phyloP scores from a whole-genome alignment of 495 filamentous ascomycete genomes.

The Penicillium coffeae region DNA sequence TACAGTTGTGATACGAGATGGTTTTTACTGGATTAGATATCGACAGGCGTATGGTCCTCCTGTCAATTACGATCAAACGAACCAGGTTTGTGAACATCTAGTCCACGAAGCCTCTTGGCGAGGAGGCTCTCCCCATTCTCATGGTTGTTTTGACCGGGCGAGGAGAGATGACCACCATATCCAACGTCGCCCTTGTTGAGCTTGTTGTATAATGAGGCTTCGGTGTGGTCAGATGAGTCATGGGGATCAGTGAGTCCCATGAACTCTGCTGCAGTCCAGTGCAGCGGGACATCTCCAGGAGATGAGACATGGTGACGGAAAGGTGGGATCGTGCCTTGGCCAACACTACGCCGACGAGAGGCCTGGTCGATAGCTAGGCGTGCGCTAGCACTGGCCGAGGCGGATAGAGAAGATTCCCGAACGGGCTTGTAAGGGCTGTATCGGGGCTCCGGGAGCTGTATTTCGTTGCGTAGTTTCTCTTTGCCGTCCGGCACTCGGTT shows the following conservation, averaged over 20 bases:
- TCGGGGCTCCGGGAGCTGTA: conserved; percentile 81
- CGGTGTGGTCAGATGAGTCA: conserved; percentile 3
- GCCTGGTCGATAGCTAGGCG: conserved; percentile 50
- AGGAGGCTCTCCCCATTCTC: conserved; percentile 52
- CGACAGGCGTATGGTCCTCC: neutral
- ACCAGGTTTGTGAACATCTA: conserved; percentile 41
- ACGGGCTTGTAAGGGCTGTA: conserved; percentile 80
- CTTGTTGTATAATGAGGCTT: conserved; percentile 54
- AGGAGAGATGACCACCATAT: conserved; percentile 58
- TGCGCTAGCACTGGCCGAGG: conserved; percentile 10
- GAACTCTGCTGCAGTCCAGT: conserved; percentile 27
- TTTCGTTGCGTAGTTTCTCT: conserved; percentile 87
- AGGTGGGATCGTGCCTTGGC: conserved; percentile 39
- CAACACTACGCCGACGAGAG: conserved; percentile 53
- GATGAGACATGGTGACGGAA: conserved; percentile 9
- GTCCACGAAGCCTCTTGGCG: conserved; percentile 48
- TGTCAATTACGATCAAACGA: conserved; percentile 14
- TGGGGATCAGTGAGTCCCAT: conserved; percentile 12
- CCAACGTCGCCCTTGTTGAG: conserved; percentile 63
- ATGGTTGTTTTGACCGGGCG: conserved; percentile 26
- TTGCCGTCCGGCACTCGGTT: conserved; percentile 97
- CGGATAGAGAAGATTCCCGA: conserved; percentile 31
- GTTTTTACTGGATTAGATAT: neutral
- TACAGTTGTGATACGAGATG: neutral
- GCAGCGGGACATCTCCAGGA: conserved; percentile 7